Conservation (phyloP, 805 yeast species). For the Babjeviella inositovora region DNA sequence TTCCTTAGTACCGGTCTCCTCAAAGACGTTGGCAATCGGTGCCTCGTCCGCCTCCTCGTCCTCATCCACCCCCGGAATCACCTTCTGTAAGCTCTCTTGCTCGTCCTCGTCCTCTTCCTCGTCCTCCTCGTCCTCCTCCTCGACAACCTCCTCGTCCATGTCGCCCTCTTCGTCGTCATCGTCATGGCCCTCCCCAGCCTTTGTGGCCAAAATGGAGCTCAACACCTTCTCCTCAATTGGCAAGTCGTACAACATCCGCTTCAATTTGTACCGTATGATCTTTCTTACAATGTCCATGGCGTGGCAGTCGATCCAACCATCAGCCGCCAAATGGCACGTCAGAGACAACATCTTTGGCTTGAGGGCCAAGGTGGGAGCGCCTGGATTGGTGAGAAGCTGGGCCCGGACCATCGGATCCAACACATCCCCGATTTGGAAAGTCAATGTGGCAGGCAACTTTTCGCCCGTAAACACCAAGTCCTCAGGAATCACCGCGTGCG, state of each 20-base stretch:
- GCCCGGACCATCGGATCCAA: slow-evolving; percentile 41
- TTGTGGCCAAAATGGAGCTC: no score
- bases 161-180: slow-evolving; percentile 13
- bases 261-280: slow-evolving; percentile 58
- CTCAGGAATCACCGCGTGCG: slow-evolving; percentile 15
- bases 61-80: slow-evolving; percentile 9
- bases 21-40: slow-evolving; percentile 1
- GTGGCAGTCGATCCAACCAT: slow-evolving; percentile 68
- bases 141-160: slow-evolving; percentile 6
- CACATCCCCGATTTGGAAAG: slow-evolving; percentile 70
- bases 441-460: slow-evolving; percentile 48
- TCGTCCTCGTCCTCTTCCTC: slow-evolving; percentile 16
- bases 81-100: slow-evolving; percentile 11
- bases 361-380: neutral
- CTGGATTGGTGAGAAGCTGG: slow-evolving; percentile 1
- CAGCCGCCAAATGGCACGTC: neutral
- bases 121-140: slow-evolving; percentile 1
- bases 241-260: slow-evolving; percentile 36
- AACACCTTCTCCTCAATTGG: no score
- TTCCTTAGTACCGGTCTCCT: slow-evolving; percentile 3
- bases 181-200: slow-evolving; percentile 24
- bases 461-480: slow-evolving; percentile 58
- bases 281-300: slow-evolving; percentile 51
- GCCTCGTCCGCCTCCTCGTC: slow-evolving; percentile 7
- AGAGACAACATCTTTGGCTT: neutral